Evolutionary conservation across 176 grass and related monocot genomes (phyloP).

Genomic region (Raddia distichophylla): DNA sequence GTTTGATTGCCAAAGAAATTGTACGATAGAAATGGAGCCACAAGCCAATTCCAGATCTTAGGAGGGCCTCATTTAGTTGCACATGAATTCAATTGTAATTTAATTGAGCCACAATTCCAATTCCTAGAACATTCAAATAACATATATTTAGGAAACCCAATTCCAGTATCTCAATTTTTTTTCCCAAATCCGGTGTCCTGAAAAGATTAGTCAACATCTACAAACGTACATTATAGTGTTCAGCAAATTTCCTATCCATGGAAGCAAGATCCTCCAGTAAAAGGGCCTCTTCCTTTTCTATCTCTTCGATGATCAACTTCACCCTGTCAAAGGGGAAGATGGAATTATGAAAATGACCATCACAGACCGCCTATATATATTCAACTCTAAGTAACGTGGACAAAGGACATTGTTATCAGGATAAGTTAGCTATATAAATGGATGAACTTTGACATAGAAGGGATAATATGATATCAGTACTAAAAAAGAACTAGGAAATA

Average conservation of each 20-base stretch:
- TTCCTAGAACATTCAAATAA: too few species aligned
- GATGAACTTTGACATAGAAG: slow-evolving; percentile 8
- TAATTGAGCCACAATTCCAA: too few species aligned
- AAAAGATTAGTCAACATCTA: slow-evolving; percentile 11
- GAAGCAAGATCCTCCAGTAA: slow-evolving; percentile 89
- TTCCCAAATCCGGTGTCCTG: background rate
- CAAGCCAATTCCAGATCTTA: too few species aligned
- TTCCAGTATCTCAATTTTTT: too few species aligned
- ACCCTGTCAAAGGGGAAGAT: slow-evolving; percentile 54
- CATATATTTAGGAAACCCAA: too few species aligned
- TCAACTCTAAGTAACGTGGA: slow-evolving; percentile 39
- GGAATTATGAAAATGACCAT: background rate
- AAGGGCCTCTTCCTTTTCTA: slow-evolving; percentile 86
- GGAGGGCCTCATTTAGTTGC: too few species aligned
- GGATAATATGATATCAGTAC: background rate
- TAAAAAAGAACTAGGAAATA: background rate
- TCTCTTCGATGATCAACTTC: slow-evolving; percentile 94
- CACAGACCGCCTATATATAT: background rate
- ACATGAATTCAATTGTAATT: too few species aligned
- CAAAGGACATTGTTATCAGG: background rate
- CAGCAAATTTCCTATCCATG: slow-evolving; percentile 98
- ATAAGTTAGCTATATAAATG: slow-evolving; percentile 22
- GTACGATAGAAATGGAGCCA: too few species aligned
- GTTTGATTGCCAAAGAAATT: too few species aligned
- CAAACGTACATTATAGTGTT: slow-evolving; percentile 85